Conservation (phyloP, 1,284 basidiomycete species). For the Cryptococcus sp. region DNA sequence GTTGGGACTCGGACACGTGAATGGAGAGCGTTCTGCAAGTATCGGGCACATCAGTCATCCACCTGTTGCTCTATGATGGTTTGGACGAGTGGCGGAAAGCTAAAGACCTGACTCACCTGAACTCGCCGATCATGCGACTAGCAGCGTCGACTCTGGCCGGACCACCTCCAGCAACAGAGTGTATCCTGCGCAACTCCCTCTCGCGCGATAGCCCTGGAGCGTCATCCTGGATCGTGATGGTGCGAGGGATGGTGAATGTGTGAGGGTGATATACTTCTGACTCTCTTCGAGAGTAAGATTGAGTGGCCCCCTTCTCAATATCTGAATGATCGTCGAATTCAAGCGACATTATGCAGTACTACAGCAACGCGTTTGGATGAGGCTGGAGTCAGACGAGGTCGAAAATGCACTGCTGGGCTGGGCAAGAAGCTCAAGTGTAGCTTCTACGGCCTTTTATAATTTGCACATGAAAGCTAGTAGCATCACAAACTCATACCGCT, state of each 20-base stretch:
- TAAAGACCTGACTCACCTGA: conserved; percentile 27
- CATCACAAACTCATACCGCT: too few species aligned
- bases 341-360: too few species aligned
- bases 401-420: too few species aligned
- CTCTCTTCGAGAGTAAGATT: too few species aligned
- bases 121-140: conserved; percentile 41
- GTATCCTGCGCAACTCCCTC: conserved; percentile 27
- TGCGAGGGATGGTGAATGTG: conserved; percentile 4
- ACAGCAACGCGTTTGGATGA: too few species aligned
- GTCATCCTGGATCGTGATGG: conserved; percentile 15
- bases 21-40: conserved; percentile 44
- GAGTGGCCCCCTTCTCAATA: too few species aligned
- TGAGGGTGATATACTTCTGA: too few species aligned
- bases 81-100: not conserved
- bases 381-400: too few species aligned
- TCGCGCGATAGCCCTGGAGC: conserved; percentile 18
- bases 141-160: conserved; percentile 27
- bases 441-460: too few species aligned
- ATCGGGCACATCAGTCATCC: not conserved
- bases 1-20: conserved; percentile 45
- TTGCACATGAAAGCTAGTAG: too few species aligned
- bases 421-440: too few species aligned
- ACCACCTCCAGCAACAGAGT: conserved; percentile 25
- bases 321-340: too few species aligned
- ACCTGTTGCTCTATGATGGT: not conserved